Evolutionary conservation across 2,329 filamentous ascomycete species (phyloP).

Genomic region (Scedosporium aurantiacum): DNA sequence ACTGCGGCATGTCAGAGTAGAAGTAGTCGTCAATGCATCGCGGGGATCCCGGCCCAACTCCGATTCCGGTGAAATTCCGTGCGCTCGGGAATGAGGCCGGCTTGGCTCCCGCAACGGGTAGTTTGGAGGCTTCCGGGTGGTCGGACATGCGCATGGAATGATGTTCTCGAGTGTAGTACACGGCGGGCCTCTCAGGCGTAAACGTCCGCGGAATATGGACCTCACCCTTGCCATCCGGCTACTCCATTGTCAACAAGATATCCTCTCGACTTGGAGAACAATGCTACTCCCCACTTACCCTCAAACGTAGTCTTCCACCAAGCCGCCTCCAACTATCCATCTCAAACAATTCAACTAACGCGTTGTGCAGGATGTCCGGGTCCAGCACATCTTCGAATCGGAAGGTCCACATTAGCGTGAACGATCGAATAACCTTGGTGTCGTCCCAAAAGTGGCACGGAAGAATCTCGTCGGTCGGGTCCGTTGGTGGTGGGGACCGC

Average conservation of each 20-base stretch:
- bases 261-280: neutral
- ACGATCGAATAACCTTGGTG: neutral
- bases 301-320: neutral
- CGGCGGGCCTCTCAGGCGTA: neutral
- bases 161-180: neutral
- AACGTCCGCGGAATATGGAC: neutral
- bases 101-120: neutral
- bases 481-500: neutral
- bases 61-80: neutral
- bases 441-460: neutral
- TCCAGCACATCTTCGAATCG: neutral
- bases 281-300: neutral
- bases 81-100: neutral
- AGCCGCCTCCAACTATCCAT: neutral
- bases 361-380: neutral
- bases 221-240: neutral
- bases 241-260: neutral
- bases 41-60: neutral
- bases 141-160: neutral
- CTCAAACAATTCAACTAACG: neutral
- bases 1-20: conserved; percentile 2
- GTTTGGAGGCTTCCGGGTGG: neutral
- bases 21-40: conserved; percentile 1
- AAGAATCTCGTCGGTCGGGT: neutral
- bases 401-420: neutral